Percentiles rank a stretch among this genome's conserved stretches.
These are phyloP conservation scores for Biscogniauxia marginata DNA, from an alignment of 2,329 filamentous ascomycete genomes.

Conservation along the genomic window DNA sequence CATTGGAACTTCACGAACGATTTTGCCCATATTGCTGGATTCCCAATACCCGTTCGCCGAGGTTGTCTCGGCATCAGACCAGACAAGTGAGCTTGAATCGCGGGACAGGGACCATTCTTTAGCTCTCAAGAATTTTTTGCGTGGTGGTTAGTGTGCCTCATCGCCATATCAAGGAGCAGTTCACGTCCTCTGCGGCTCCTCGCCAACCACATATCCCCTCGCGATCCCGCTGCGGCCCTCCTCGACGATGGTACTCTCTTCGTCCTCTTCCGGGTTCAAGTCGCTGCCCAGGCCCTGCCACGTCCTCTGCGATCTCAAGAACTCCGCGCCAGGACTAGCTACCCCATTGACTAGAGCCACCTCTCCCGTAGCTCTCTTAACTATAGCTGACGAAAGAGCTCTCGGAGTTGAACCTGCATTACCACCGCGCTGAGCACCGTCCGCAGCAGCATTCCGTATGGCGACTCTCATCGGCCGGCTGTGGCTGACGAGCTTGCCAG, in stretches of 20 bases:
- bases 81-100: no score
- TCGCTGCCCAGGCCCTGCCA: conserved; percentile 94
- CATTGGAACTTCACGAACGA: no score
- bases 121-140: no score
- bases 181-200: conserved; percentile 40
- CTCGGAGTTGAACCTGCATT: conserved; percentile 14
- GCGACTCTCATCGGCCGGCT: conserved; percentile 69
- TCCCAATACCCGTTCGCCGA: no score
- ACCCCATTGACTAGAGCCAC: conserved; percentile 80
- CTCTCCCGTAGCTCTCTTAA: conserved; percentile 62
- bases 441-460: conserved; percentile 28
- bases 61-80: no score
- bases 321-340: conserved; percentile 90
- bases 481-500: conserved; percentile 76
- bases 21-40: no score
- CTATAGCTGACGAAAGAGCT: conserved; percentile 51
- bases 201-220: conserved; percentile 79
- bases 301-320: conserved; percentile 74
- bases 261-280: conserved; percentile 62
- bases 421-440: conserved; percentile 20
- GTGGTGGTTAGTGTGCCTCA: no score
- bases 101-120: no score
- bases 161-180: no score
- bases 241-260: conserved; percentile 68
- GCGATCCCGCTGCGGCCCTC: conserved; percentile 87